Evolutionary conservation across 345 rosid species (phyloP).

Genomic region (Cardamine occulta): DNA sequence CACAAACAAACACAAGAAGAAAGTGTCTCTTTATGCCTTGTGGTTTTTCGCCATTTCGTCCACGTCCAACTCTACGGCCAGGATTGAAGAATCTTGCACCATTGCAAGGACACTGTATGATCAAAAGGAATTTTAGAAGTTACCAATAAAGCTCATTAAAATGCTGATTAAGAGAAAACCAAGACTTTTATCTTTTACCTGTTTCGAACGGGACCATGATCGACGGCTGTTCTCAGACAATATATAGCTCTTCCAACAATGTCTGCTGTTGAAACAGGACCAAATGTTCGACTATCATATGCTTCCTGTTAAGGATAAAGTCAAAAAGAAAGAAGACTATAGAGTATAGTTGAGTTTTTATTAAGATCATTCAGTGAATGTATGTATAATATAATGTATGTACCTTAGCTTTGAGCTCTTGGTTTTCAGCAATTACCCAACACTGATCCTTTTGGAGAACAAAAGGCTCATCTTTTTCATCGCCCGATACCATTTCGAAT

Average conservation of each 20-base stretch:
- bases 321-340: background rate
- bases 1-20: constrained; percentile 19
- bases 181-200: constrained; percentile 50
- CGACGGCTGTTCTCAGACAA: constrained; percentile 78
- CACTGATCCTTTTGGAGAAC: constrained; percentile 78
- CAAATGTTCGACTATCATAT: constrained; percentile 82
- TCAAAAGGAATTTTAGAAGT: constrained; percentile 4
- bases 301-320: constrained; percentile 62
- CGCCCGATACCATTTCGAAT: constrained; percentile 79
- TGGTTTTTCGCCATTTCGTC: constrained; percentile 84
- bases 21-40: constrained; percentile 53
- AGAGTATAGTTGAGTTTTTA: background rate
- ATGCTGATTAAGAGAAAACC: background rate
- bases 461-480: constrained; percentile 84
- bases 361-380: background rate
- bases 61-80: constrained; percentile 90
- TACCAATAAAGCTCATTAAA: background rate
- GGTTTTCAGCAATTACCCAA: constrained; percentile 91
- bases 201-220: constrained; percentile 92
- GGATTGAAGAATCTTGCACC: constrained; percentile 70
- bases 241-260: constrained; percentile 88
- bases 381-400: background rate
- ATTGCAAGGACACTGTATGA: constrained; percentile 61
- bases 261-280: constrained; percentile 75
- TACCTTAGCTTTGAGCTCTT: constrained; percentile 82